Base-by-base conservation (phyloP, 805 yeast genomes). In the Wickerhamomyces xylosicus region DNA sequence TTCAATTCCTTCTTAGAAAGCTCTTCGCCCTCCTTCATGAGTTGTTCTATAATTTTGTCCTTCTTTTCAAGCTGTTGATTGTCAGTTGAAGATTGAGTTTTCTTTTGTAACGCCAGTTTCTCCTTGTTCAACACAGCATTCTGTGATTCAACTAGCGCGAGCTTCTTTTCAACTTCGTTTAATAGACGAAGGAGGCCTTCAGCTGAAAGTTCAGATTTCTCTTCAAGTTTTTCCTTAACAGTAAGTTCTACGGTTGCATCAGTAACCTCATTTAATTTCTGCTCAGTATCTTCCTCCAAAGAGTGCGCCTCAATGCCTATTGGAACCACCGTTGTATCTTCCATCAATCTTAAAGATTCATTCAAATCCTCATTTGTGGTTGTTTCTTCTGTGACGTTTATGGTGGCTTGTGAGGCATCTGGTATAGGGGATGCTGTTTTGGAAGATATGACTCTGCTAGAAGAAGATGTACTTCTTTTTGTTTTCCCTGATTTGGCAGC, bases 1-100 rank as follows among this genome's bases (percentile, higher is more conserved):
- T 72, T 74, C 20, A 85, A 66, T 49, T 90, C 97, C 43, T 74
- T 77, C 42, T 70, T 69, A 0, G 92, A 76, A 31, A 86, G 59
- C 19, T 71, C 74, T 45, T 81, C 79, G 4, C 95, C 95, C 57
- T 87, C 95, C 39, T 72, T 75, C 52, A 83, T 53, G 21, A 89
- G 61, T 41, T 79, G 77, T 15, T 72, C 70, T 19, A 89, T 76
- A 22, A 76, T 72, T 11, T 64, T 69, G 37, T 87, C 63, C 64
- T 79, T 48, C 58, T 73, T 53, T 33, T 48, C 50, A 17, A 33
- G 33, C 35, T 32, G 31, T n/a, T 13, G 37, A 15, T 33, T 19
- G 31, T 19, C 4, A 15, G 15, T 21, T 9, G 37, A 8, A 7
- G 36, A 13, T 21, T 47, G 36, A 2, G 38, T 33, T 17, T 38